Evolutionary conservation across 371 early-diverging fungal genomes (phyloP).

Genomic region (Lichtheimia corymbifera): DNA sequence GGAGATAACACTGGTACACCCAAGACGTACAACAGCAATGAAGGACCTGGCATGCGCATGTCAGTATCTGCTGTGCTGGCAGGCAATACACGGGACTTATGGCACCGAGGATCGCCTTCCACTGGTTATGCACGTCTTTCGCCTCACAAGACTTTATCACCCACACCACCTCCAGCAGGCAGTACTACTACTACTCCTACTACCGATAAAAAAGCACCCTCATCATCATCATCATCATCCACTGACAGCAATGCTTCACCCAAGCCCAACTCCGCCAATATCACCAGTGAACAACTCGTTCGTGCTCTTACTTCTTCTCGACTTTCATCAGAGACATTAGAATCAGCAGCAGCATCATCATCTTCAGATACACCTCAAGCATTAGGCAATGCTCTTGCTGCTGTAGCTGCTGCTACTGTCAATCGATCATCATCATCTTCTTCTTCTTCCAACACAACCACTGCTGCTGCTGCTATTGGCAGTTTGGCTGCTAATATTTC

Average conservation of each 20-base stretch:
- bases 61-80: slow-evolving; percentile 18
- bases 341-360: slow-evolving; percentile 9
- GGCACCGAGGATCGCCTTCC: background rate
- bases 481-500: slow-evolving; percentile 43
- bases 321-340: background rate
- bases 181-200: background rate
- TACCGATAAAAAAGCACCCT: background rate
- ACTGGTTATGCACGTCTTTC: slow-evolving; percentile 1
- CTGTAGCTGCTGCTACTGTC: slow-evolving; percentile 34
- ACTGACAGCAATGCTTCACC: background rate
- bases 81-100: slow-evolving; percentile 7
- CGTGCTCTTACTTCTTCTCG: slow-evolving; percentile 30
- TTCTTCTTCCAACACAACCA: background rate
- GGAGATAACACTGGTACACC: no score
- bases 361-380: slow-evolving; percentile 23
- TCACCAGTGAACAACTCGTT: slow-evolving; percentile 43
- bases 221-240: background rate
- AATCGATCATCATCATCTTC: background rate
- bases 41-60: slow-evolving; percentile 19
- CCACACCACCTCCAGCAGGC: background rate
- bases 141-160: background rate
- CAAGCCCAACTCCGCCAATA: background rate
- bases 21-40: background rate
- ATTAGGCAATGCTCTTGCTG: slow-evolving; percentile 42
- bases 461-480: slow-evolving; percentile 35